These are phyloP conservation scores for Eragrostis curvula DNA, from an alignment of 176 grass and related monocot species.

Conservation along the genomic window DNA sequence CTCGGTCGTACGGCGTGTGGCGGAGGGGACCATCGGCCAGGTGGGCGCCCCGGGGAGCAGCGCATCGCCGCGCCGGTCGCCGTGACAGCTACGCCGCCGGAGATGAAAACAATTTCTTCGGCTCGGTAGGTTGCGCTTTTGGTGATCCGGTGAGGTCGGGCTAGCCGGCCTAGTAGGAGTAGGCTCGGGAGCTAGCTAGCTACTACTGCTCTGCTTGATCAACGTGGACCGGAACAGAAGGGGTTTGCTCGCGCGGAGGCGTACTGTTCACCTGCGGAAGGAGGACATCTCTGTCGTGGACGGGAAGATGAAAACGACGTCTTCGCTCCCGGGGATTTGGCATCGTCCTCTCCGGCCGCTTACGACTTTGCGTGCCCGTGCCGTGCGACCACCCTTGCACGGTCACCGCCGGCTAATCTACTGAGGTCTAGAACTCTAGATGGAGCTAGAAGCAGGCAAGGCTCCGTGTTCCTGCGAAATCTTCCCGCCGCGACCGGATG, in stretches of 20 bases:
- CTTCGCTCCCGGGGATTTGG: neutral
- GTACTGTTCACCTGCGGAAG: neutral
- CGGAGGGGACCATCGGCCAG: conserved; percentile 7
- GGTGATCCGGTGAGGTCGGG: neutral
- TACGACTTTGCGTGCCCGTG: neutral
- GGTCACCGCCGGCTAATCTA: neutral
- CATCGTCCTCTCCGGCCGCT: neutral
- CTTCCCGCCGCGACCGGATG: neutral
- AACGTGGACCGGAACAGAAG: conserved; percentile 17
- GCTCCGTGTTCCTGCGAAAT: neutral
- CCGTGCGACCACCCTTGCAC: neutral
- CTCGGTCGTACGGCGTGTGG: conserved; percentile 18
- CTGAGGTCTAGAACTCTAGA: neutral
- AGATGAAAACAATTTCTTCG: neutral
- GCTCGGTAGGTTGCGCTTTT: neutral
- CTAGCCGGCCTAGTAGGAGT: neutral
- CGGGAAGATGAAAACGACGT: neutral
- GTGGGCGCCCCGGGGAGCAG: neutral
- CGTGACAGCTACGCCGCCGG: conserved; percentile 19
- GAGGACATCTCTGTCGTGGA: neutral
- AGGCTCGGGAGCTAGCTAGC: neutral
- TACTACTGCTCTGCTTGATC: neutral
- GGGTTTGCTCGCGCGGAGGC: neutral
- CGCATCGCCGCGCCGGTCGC: neutral
- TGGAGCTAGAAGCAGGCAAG: neutral